Conservation (phyloP, 1,139 yeast species). For the Debaryomycetaceae sp. region DNA sequence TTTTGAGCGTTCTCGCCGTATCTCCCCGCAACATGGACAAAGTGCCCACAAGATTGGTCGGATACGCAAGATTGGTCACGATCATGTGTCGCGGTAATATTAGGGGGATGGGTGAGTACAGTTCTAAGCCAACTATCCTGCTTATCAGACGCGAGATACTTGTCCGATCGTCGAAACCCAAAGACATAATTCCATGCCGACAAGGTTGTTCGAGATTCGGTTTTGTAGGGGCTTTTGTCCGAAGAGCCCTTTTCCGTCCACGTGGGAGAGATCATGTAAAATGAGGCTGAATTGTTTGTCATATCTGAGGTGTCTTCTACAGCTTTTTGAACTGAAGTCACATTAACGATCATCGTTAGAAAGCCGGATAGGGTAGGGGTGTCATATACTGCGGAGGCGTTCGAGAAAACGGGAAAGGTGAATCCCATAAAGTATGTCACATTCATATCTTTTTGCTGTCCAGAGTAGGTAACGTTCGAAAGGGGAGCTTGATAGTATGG, state of each 20-base stretch:
- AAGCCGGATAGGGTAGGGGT: slow-evolving; percentile 61
- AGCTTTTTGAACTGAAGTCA: slow-evolving; percentile 31
- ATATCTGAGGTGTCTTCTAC: slow-evolving; percentile 3
- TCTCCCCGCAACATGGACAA: background rate
- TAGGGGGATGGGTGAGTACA: background rate
- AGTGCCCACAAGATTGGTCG: background rate
- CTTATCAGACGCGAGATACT: too few relatives aligned
- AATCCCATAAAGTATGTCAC: slow-evolving; percentile 38
- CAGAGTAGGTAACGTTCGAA: slow-evolving; percentile 22
- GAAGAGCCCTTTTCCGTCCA: background rate
- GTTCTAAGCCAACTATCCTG: background rate
- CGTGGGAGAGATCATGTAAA: background rate
- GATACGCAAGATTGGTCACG: background rate
- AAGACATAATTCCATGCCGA: background rate
- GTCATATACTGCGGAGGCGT: slow-evolving; percentile 55
- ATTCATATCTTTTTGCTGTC: slow-evolving; percentile 5
- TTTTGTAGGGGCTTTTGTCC: background rate
- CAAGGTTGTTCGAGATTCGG: background rate
- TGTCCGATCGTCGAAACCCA: too few relatives aligned
- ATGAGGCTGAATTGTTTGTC: background rate
- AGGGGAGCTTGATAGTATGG: slow-evolving; percentile 55
- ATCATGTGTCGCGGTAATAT: background rate
- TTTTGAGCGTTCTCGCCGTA: background rate
- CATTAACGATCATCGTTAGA: slow-evolving; percentile 53
- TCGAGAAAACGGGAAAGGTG: slow-evolving; percentile 62